These are phyloP conservation scores for Lactarius deliciosus DNA, from an alignment of 768 basidiomycete genomes.

Conservation along the genomic window DNA sequence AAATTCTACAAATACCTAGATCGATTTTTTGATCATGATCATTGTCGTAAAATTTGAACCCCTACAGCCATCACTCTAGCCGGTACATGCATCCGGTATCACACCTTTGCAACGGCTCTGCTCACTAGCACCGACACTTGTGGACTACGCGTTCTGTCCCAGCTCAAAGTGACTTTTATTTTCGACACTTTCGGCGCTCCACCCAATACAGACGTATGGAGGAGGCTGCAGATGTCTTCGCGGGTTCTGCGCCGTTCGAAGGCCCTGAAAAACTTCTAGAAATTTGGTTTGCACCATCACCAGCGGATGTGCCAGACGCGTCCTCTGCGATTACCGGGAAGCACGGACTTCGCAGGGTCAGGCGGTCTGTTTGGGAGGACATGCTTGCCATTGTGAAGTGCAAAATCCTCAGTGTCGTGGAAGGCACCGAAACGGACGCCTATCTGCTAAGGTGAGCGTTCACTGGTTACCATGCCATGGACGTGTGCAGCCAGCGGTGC, in stretches of 20 bases:
- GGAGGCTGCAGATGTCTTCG: not conserved
- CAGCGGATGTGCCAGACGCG: constrained; percentile 54
- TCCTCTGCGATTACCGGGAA: constrained; percentile 42
- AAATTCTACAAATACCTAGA: constrained; percentile 1
- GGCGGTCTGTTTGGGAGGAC: constrained; percentile 83
- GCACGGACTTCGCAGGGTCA: constrained; percentile 74
- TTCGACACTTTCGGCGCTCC: not conserved
- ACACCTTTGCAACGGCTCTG: constrained; percentile 8
- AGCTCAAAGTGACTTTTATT: not conserved
- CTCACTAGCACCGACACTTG: constrained; percentile 16
- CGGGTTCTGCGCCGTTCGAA: constrained; percentile 62
- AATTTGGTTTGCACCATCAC: constrained; percentile 92
- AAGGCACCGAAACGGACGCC: constrained; percentile 90
- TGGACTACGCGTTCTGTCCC: not conserved
- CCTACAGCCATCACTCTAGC: constrained; percentile 1
- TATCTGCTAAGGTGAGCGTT: constrained; percentile 85
- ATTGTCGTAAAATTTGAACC: not conserved
- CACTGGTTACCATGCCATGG: constrained; percentile 7
- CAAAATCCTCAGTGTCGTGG: constrained; percentile 87
- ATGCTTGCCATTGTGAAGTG: constrained; percentile 98
- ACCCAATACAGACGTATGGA: constrained; percentile 15
- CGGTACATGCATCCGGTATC: constrained; percentile 27
- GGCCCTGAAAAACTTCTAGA: constrained; percentile 95
- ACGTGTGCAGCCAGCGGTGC: constrained; percentile 1
- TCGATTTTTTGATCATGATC: constrained; percentile 7